A percentile compares a stretch with the other conserved stretches of the same genome.
These are phyloP conservation scores for Myxozyma nipponensis DNA, from an alignment of 805 yeast genomes.

Conservation along the genomic window DNA sequence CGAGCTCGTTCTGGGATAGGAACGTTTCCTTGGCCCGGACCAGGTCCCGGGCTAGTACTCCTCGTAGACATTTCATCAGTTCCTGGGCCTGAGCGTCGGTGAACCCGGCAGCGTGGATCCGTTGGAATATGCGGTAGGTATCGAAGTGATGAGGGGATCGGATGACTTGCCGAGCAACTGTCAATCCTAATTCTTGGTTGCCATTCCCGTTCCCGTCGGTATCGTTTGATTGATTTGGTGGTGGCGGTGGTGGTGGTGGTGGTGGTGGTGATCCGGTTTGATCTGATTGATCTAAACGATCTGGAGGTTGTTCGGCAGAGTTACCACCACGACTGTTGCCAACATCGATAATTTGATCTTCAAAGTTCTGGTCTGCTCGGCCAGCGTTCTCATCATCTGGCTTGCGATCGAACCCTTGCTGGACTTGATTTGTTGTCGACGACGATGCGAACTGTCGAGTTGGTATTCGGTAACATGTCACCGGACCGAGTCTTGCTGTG, in stretches of 20 bases:
- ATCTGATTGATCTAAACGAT: too few species aligned
- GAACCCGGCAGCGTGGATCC: conserved; percentile 55
- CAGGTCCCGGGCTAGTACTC: conserved; percentile 38
- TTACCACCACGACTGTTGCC: neutral
- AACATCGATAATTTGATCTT: neutral
- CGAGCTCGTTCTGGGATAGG: conserved; percentile 59
- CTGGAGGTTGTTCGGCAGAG: neutral
- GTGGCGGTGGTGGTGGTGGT: neutral
- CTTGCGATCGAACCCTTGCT: neutral
- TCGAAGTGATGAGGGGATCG: conserved; percentile 45
- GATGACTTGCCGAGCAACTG: conserved; percentile 7
- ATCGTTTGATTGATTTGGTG: neutral
- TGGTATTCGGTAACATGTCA: too few species aligned
- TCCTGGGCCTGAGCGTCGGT: conserved; percentile 58
- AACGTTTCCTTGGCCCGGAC: conserved; percentile 36
- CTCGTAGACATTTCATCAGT: conserved; percentile 46
- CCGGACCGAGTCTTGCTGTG: too few species aligned
- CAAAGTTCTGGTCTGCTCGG: too few species aligned
- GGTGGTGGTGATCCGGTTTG: neutral
- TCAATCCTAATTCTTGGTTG: neutral
- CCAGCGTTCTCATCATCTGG: too few species aligned
- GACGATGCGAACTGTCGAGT: too few species aligned
- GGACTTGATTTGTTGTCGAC: too few species aligned
- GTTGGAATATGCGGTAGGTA: conserved; percentile 56
- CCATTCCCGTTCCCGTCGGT: neutral